Evolutionary conservation across 176 grass and related monocot species (phyloP).

Genomic region (Oryza australiensis): DNA sequence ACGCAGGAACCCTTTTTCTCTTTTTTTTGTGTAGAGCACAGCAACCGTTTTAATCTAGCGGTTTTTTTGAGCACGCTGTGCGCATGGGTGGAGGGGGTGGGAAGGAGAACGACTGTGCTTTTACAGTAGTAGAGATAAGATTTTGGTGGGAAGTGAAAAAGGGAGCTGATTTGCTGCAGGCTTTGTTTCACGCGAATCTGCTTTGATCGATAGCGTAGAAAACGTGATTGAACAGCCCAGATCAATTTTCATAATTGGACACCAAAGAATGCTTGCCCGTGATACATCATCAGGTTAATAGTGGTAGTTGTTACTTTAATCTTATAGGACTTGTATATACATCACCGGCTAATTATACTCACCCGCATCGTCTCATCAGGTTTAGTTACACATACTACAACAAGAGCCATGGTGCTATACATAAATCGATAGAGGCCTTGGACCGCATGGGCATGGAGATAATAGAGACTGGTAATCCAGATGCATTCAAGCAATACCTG

Average conservation of each 20-base stretch:
- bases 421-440: conserved; percentile 91
- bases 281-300: background rate
- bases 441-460: conserved; percentile 93
- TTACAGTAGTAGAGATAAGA: too few species aligned
- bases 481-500: conserved; percentile 73
- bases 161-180: background rate
- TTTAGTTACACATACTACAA: conserved; percentile 95
- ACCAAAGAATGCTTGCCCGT: background rate
- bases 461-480: conserved; percentile 82
- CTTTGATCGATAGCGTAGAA: background rate
- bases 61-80: too few species aligned
- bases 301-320: conserved; percentile 9
- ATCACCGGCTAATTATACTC: conserved; percentile 32
- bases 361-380: conserved; percentile 41
- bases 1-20: too few species aligned
- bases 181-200: background rate
- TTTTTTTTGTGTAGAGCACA: too few species aligned
- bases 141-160: background rate
- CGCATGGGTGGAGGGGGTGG: too few species aligned
- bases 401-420: conserved; percentile 71
- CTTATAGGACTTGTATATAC: background rate
- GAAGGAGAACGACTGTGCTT: too few species aligned
- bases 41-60: too few species aligned
- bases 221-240: background rate
- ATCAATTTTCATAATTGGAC: background rate